A percentile compares a stretch with the other conserved stretches of the same genome.
Evolutionary conservation across 495 filamentous ascomycete genomes (phyloP).

Genomic region (Neurospora sp.): DNA sequence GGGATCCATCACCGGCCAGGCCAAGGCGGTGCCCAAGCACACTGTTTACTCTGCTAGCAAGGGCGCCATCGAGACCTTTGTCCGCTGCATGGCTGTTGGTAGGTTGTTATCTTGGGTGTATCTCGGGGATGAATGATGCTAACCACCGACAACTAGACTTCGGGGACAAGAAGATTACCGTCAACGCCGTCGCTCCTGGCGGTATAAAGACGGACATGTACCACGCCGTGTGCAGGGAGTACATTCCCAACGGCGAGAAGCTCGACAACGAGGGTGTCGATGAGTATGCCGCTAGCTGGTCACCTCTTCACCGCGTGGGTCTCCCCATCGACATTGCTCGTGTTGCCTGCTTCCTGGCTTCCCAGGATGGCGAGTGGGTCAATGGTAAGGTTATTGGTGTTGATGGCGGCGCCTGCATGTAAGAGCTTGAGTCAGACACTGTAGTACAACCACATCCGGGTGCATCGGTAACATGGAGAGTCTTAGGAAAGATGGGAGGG

Average conservation of each 20-base stretch:
- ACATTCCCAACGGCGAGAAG: constrained; percentile 49
- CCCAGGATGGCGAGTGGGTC: constrained; percentile 56
- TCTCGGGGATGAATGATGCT: background rate
- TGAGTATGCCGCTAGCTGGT: constrained; percentile 44
- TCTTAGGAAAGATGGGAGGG: background rate
- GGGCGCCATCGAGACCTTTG: constrained; percentile 29
- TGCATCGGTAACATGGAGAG: background rate
- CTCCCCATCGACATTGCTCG: constrained; percentile 55
- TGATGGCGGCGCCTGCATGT: constrained; percentile 39
- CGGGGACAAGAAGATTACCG: constrained; percentile 43
- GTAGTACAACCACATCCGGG: background rate
- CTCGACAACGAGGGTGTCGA: constrained; percentile 28
- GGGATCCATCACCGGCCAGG: constrained; percentile 55
- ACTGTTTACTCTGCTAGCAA: constrained; percentile 41
- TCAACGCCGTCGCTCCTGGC: constrained; percentile 57
- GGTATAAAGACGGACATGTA: constrained; percentile 66
- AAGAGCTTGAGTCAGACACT: constrained; percentile 9
- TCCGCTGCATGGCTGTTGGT: constrained; percentile 26
- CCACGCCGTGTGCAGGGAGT: constrained; percentile 52
- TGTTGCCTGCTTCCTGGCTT: constrained; percentile 54
- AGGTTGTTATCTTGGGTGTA: background rate
- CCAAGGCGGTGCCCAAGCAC: constrained; percentile 53
- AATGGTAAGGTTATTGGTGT: constrained; percentile 49
- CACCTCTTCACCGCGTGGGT: constrained; percentile 49
- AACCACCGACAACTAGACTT: constrained; percentile 18